Evolutionary conservation across 78 protist species (phyloP).

Genomic region (Pigoraptor vietnamica): DNA sequence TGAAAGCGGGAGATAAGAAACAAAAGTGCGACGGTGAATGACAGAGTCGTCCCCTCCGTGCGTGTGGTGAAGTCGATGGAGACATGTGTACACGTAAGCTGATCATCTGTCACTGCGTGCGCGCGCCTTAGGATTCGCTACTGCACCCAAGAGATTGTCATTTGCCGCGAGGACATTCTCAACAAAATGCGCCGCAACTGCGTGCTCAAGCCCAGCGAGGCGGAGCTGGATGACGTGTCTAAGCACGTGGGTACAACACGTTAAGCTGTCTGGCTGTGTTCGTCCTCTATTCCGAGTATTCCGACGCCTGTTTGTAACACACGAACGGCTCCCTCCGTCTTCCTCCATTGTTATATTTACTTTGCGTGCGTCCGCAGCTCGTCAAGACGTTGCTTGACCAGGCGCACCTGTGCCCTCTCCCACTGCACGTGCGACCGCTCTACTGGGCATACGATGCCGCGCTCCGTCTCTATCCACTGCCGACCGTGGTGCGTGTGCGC

Average conservation of each 20-base stretch:
- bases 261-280: no score
- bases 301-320: no score
- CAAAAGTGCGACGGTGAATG: background rate
- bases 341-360: no score
- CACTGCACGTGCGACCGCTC: slow-evolving; percentile 50
- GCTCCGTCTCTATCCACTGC: slow-evolving; percentile 55
- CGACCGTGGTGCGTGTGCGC: slow-evolving; percentile 26
- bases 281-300: no score
- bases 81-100: no score
- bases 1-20: no score
- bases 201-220: slow-evolving; percentile 25
- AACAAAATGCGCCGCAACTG: slow-evolving; percentile 53
- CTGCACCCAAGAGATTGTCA: slow-evolving; percentile 51
- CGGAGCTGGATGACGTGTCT: background rate
- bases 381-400: slow-evolving; percentile 38
- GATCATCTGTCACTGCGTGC: no score
- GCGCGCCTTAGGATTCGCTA: slow-evolving; percentile 38
- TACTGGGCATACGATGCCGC: slow-evolving; percentile 67
- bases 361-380: slow-evolving; percentile 19
- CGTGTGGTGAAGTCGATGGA: no score
- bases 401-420: slow-evolving; percentile 53
- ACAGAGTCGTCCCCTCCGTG: no score
- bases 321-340: no score
- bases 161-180: slow-evolving; percentile 56
- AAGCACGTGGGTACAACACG: no score